Evolutionary conservation across 1,284 basidiomycete genomes (phyloP).

Genomic region (Ceratobasidium sp.): DNA sequence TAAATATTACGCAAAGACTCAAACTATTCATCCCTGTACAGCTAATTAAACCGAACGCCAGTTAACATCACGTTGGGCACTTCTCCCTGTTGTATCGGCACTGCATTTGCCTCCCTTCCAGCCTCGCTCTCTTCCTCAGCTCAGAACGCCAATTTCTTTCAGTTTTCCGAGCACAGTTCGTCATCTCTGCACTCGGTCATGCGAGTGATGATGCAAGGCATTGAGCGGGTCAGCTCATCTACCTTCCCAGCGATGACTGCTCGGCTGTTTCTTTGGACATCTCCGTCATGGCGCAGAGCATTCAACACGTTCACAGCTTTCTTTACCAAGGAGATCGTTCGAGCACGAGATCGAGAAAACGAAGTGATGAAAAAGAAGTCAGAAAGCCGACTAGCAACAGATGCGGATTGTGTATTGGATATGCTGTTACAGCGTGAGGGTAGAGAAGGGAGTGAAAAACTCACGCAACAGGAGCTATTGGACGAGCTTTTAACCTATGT

Average conservation of each 20-base stretch:
- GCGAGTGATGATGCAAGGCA: conserved; percentile 22
- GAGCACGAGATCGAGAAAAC: conserved; percentile 8
- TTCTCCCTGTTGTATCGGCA: conserved; percentile 5
- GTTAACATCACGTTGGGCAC: conserved; percentile 12
- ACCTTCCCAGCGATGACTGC: conserved; percentile 23
- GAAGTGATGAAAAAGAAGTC: neutral
- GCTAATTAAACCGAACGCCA: neutral
- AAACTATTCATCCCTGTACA: too few relatives aligned
- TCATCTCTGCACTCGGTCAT: conserved; percentile 9
- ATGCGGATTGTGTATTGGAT: conserved; percentile 40
- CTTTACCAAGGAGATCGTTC: neutral
- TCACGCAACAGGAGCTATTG: neutral
- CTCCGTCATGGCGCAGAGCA: conserved; percentile 26
- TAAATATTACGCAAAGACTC: neutral
- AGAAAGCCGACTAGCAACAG: conserved; percentile 5
- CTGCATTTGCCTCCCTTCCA: neutral
- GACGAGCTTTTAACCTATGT: conserved; percentile 39
- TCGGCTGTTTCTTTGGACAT: conserved; percentile 17
- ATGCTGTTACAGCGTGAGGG: conserved; percentile 18
- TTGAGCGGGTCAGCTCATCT: neutral
- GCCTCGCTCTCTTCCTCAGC: neutral
- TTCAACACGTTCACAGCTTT: conserved; percentile 18
- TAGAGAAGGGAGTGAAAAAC: neutral
- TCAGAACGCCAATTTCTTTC: neutral
- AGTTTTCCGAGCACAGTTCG: neutral